Conservation (phyloP, 345 rosid species). For the Sisymbrium altissimum region DNA sequence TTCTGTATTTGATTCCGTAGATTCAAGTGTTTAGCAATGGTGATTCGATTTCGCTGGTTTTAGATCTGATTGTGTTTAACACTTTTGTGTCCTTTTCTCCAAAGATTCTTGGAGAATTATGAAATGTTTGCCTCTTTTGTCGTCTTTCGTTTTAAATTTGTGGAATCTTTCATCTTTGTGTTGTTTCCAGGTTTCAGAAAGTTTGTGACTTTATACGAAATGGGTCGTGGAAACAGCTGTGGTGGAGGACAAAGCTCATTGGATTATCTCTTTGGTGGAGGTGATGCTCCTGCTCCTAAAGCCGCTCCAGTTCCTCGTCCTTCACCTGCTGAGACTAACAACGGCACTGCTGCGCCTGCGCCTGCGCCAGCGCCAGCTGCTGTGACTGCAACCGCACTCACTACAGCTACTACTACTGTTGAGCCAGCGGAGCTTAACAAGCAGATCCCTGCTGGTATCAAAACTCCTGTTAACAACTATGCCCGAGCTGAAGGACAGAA, state of each 20-base stretch:
- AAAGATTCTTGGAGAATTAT: not conserved
- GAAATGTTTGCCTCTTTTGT: not conserved
- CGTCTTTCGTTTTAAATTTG: not conserved
- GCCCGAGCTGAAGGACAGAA: slow-evolving; percentile 71
- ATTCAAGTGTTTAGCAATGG: not conserved
- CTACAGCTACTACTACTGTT: slow-evolving; percentile 16
- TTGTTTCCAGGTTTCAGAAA: not conserved
- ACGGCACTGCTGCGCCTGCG: not conserved
- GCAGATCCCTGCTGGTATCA: slow-evolving; percentile 73
- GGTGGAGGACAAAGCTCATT: slow-evolving; percentile 92
- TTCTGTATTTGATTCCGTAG: not conserved
- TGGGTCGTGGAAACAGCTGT: slow-evolving; percentile 83
- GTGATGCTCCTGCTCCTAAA: slow-evolving; percentile 44
- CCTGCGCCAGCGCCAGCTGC: not conserved
- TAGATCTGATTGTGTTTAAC: slow-evolving; percentile 23
- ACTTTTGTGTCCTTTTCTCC: not conserved
- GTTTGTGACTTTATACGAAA: slow-evolving; percentile 2
- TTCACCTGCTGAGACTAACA: slow-evolving; percentile 31
- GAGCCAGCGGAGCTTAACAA: slow-evolving; percentile 42
- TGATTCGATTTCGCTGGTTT: not conserved
- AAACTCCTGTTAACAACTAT: slow-evolving; percentile 59
- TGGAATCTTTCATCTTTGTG: not conserved
- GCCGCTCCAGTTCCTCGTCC: slow-evolving; percentile 27
- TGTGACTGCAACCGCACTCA: slow-evolving; percentile 26
- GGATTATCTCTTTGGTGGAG: slow-evolving; percentile 67